A percentile compares a stretch with the other conserved stretches of the same genome.
phyloP scores from a whole-genome alignment of 495 filamentous ascomycete genomes.

The Glarea lozoyensis region DNA sequence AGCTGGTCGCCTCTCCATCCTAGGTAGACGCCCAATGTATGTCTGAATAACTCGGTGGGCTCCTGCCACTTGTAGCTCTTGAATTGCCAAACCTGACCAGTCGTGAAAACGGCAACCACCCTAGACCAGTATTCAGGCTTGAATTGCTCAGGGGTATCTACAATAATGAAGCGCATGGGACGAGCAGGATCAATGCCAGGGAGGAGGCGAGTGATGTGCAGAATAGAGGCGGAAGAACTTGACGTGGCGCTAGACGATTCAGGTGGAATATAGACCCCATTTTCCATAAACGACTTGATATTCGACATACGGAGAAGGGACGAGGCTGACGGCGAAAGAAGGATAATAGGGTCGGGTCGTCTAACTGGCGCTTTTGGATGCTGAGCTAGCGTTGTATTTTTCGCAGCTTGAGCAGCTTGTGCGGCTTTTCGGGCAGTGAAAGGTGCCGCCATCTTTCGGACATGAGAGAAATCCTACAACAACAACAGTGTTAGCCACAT shows the following conservation, averaged over 20 bases:
- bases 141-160: conserved; percentile 87
- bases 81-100: conserved; percentile 97
- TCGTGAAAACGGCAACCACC: conserved; percentile 96
- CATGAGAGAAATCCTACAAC: conserved; percentile 85
- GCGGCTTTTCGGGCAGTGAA: conserved; percentile 44
- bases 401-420: conserved; percentile 39
- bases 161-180: conserved; percentile 86
- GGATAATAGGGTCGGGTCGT: conserved; percentile 88
- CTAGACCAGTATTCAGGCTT: conserved; percentile 97
- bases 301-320: conserved; percentile 96
- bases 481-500: conserved; percentile 14
- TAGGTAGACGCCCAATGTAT: conserved; percentile 79
- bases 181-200: conserved; percentile 63
- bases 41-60: conserved; percentile 78
- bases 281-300: conserved; percentile 89
- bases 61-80: conserved; percentile 95
- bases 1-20: conserved; percentile 82
- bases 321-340: conserved; percentile 95
- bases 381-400: conserved; percentile 29
- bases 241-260: conserved; percentile 49
- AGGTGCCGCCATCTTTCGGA: conserved; percentile 73
- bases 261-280: conserved; percentile 70
- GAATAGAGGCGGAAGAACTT: conserved; percentile 58
- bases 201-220: conserved; percentile 72
- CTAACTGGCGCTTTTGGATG: conserved; percentile 41